phyloP scores from a whole-genome alignment of 2,329 filamentous ascomycete genomes.

The Teratosphaeriaceae sp. region DNA sequence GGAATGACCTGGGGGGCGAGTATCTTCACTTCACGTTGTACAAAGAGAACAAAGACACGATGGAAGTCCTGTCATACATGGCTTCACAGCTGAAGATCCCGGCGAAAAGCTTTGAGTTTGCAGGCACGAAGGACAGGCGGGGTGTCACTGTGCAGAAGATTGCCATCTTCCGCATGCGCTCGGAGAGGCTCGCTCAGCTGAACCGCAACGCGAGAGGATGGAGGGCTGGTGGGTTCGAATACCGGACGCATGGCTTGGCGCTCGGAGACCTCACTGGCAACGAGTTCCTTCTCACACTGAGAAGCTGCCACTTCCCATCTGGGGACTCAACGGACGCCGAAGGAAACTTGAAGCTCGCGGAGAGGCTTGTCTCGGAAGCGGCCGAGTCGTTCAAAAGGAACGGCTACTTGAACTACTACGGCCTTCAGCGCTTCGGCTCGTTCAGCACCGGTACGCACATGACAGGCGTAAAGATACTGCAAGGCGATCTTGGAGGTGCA shows the following conservation, averaged over 20 bases:
- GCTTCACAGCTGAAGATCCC: slow-evolving; percentile 64
- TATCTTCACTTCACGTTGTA: slow-evolving; percentile 88
- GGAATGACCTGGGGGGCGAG: slow-evolving; percentile 65
- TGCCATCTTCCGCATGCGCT: slow-evolving; percentile 56
- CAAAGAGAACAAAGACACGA: slow-evolving; percentile 96
- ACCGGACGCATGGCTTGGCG: slow-evolving; percentile 63
- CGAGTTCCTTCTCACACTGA: slow-evolving; percentile 85
- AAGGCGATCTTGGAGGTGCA: slow-evolving; percentile 73
- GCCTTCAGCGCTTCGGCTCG: slow-evolving; percentile 92
- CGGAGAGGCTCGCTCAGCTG: slow-evolving; percentile 58
- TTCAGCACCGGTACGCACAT: slow-evolving; percentile 80
- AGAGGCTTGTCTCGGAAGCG: slow-evolving; percentile 49
- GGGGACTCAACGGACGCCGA: slow-evolving; percentile 26
- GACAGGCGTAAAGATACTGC: slow-evolving; percentile 75
- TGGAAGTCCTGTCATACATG: slow-evolving; percentile 78
- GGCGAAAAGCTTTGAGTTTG: slow-evolving; percentile 66
- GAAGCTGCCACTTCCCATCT: slow-evolving; percentile 65
- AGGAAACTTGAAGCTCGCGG: slow-evolving; percentile 40
- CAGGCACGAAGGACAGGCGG: slow-evolving; percentile 85
- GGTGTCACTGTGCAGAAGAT: slow-evolving; percentile 80
- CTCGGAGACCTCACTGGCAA: slow-evolving; percentile 84
- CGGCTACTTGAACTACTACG: slow-evolving; percentile 97
- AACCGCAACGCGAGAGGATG: slow-evolving; percentile 56
- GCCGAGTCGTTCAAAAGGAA: slow-evolving; percentile 61
- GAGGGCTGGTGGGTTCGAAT: slow-evolving; percentile 65